Base-by-base conservation (phyloP, 805 yeast species). In the Teunomyces tritomae region DNA sequence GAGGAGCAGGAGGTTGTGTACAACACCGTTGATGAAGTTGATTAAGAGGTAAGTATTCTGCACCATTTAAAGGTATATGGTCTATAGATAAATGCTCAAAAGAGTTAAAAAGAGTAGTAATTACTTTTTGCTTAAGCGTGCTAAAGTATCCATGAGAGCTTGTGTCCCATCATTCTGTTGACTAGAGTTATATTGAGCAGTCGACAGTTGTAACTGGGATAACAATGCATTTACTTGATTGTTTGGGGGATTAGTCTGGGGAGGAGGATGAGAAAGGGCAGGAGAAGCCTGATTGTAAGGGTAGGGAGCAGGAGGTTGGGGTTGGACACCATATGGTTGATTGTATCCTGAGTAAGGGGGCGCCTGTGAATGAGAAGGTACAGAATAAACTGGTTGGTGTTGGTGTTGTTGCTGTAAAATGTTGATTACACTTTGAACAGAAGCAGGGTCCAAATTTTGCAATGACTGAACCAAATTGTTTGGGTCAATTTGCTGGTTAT, bases 61-160 rank as follows among this genome's bases (percentile, higher is more conserved):
- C 33, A 33, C 26, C 29, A 42, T 42, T 30, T 20, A 33, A 39
- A 42, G 44, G 46, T 43, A 39, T 32, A 24, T 24, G 34, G 17
- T 37, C 26, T 32, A 40, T 39, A 24, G 14, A 28, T 11, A 45
- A 28, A 39, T 41, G 26, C 20, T 42, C 24, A 24, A 20, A 27
- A 20, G 28, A 20, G 13, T 24, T 33, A 10, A 33, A 10, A 27
- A 24, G 29, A 39, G 20, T 20, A 14, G 10, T 5, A 13, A 28
- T 28, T 57, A 62, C 52, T 66, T 66, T 46, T 64, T 60, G 41
- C 65, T 63, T 49, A 70, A 61, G 48, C 71, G 57, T 6, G 73
- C 65, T 45, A 70, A 63, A 35, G 73, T 70, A 10, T 70, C 74
- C 70, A 67, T 61, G 44, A 70, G 54, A 9, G 63, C 50, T 46